Conservation (phyloP, 2,329 filamentous ascomycete species). For the Shiraia sp. region DNA sequence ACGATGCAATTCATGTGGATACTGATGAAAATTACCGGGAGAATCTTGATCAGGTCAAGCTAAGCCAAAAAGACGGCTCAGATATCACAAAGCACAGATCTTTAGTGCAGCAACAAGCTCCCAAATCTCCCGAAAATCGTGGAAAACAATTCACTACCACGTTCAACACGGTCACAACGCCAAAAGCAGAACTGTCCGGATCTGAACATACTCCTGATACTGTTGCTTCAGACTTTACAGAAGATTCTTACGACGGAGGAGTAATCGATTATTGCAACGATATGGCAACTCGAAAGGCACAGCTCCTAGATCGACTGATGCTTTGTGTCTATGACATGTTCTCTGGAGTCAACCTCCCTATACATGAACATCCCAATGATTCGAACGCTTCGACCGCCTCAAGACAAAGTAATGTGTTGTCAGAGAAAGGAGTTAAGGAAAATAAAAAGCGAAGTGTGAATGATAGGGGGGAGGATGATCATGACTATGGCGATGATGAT, state of each 20-base stretch:
- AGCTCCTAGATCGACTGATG: background rate
- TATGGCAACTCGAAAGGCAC: background rate
- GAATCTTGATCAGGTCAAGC: too few relatives aligned
- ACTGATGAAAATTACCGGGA: too few relatives aligned
- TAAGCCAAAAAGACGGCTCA: too few relatives aligned
- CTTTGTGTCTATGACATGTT: constrained; percentile 1
- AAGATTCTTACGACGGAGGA: background rate
- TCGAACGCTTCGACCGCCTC: background rate
- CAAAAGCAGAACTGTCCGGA: too few relatives aligned
- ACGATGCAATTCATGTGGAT: too few relatives aligned
- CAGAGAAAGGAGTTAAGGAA: background rate
- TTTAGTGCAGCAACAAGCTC: too few relatives aligned
- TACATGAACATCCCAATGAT: background rate
- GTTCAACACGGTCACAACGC: too few relatives aligned
- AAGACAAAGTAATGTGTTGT: background rate
- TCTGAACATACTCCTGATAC: background rate
- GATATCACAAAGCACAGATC: too few relatives aligned
- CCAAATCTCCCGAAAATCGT: too few relatives aligned
- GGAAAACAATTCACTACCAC: too few relatives aligned
- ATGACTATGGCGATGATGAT: background rate
- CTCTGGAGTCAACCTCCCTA: background rate
- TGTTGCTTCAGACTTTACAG: background rate
- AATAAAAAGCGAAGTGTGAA: background rate
- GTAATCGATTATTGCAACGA: background rate
- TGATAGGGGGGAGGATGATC: background rate